Evolutionary conservation across 2,329 filamentous ascomycete genomes (phyloP).

Genomic region (Colletotrichum somersetense): DNA sequence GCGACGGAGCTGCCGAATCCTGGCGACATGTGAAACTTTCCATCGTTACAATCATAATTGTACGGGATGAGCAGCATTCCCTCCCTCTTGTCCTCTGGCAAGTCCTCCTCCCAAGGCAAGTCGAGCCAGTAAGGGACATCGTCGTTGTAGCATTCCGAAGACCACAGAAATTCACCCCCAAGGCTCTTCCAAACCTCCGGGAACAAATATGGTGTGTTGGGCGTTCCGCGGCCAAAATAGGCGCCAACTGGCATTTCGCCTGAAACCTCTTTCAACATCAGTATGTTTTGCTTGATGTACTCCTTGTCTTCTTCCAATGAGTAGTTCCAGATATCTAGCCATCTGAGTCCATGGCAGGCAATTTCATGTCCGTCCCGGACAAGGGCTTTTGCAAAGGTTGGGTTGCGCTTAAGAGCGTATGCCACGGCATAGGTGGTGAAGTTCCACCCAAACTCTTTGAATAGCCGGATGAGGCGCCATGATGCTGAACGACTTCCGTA

Average conservation of each 20-base stretch:
- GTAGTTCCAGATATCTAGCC: conserved; percentile 58
- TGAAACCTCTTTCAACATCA: conserved; percentile 50
- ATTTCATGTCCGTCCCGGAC: conserved; percentile 57
- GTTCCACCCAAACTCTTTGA: conserved; percentile 56
- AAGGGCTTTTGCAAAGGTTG: conserved; percentile 54
- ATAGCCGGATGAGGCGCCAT: conserved; percentile 56
- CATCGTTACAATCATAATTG: conserved; percentile 56
- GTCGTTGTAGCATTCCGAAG: conserved; percentile 48
- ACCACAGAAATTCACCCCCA: conserved; percentile 47
- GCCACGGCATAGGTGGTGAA: conserved; percentile 58
- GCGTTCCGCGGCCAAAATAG: conserved; percentile 52
- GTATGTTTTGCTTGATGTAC: conserved; percentile 54
- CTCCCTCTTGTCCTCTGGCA: conserved; percentile 49
- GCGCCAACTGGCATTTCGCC: conserved; percentile 51
- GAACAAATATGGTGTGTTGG: conserved; percentile 45
- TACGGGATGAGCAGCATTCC: conserved; percentile 55
- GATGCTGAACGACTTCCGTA: conserved; percentile 46
- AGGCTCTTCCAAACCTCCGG: conserved; percentile 48
- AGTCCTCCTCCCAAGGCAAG: conserved; percentile 47
- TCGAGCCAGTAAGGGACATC: conserved; percentile 49
- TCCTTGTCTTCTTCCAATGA: conserved; percentile 52
- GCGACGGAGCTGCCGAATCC: conserved; percentile 56
- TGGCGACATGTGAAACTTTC: conserved; percentile 58
- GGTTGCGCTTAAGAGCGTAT: conserved; percentile 55
- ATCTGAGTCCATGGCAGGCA: conserved; percentile 56